A percentile compares a stretch with the other conserved stretches of the same genome.
These are phyloP conservation scores for Blastobotrys parvus DNA, from an alignment of 805 yeast genomes.

Conservation along the genomic window DNA sequence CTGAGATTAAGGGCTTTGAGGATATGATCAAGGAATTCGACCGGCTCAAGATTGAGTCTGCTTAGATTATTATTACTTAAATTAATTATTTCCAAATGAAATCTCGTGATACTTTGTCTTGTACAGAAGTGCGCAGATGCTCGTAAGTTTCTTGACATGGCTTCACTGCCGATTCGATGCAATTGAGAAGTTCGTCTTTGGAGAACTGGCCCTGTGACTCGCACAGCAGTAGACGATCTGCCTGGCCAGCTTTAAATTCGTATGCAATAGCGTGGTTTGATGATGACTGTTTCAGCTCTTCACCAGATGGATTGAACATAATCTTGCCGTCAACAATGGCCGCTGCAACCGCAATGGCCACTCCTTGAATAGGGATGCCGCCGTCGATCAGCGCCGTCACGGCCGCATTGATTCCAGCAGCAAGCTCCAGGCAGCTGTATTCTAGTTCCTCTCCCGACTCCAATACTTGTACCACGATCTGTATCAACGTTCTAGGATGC, in stretches of 20 bases:
- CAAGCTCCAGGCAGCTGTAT: conserved; percentile 41
- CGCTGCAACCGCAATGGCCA: conserved; percentile 52
- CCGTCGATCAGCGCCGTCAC: conserved; percentile 74
- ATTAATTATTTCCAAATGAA: conserved; percentile 44
- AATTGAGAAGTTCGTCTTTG: conserved; percentile 43
- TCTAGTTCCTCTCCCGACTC: conserved; percentile 41
- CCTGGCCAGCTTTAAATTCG: conserved; percentile 41
- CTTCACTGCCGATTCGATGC: conserved; percentile 44
- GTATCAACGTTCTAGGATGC: conserved; percentile 75
- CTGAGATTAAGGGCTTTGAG: conserved; percentile 86
- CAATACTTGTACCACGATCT: conserved; percentile 57
- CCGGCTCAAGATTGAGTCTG: conserved; percentile 56
- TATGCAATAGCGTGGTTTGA: conserved; percentile 52
- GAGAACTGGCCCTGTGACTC: conserved; percentile 70
- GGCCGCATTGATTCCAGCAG: conserved; percentile 64
- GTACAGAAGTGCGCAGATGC: conserved; percentile 40
- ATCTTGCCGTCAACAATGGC: conserved; percentile 26
- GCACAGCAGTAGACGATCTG: conserved; percentile 50
- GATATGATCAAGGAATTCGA: conserved; percentile 80
- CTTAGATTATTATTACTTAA: neutral
- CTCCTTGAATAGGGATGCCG: conserved; percentile 57
- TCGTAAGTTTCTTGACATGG: conserved; percentile 39
- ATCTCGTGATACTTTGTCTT: conserved; percentile 41
- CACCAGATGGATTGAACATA: conserved; percentile 37
- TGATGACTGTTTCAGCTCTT: conserved; percentile 34